Base-by-base conservation (phyloP, 495 filamentous ascomycete genomes). In the Tuber magnatum region DNA sequence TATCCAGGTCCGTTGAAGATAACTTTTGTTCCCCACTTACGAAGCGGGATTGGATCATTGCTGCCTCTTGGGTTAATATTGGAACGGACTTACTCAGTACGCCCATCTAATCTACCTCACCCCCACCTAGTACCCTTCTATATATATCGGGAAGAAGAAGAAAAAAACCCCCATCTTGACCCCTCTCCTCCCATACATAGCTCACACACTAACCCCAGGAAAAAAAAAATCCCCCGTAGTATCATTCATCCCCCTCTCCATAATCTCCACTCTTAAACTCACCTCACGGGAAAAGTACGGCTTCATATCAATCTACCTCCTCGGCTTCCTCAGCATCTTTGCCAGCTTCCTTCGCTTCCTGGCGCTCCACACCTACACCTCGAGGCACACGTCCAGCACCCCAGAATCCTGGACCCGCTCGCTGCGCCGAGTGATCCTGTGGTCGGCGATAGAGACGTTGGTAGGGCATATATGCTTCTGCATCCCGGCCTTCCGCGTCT, bases 281-380 rank as follows among this genome's bases (percentile, higher is more conserved):
- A 79, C 40, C 44, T 68, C 56, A 28, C 72, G 77, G 20, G 77
- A 79, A 61, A 76, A 71, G 10, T 79, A 75, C 61, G 76, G 77
- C n/a, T 81, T 81, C 75, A 73, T 81, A 22, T 74, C 68, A 28
- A 80, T 81, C 74, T 82, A 79, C 74, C 69, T 75, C 68, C 75
- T 82, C 73, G 74, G 80, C 46, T 80, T 73, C 16, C 72, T 82
- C 73, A 75, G 74, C 48, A 70, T 77, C 61, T 74, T 81, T n/a
- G 71, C 80, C 35, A 79, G 80, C 39, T 76, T 78, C 77, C 74
- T 82, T 18, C 76, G 77, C 43, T 82, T 75, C 48, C 35, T 71
- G 9, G 76, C 75, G 3, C 76, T 79, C 35, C 72, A 48, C 28
- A 46, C 42, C 12, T 70, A 75, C 18, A 39, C 61, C 24, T 72